Evolutionary conservation across 805 yeast species (phyloP), one percentile per base, ranked within the genome.

Genomic region (Yarrowia sp.): DNA sequence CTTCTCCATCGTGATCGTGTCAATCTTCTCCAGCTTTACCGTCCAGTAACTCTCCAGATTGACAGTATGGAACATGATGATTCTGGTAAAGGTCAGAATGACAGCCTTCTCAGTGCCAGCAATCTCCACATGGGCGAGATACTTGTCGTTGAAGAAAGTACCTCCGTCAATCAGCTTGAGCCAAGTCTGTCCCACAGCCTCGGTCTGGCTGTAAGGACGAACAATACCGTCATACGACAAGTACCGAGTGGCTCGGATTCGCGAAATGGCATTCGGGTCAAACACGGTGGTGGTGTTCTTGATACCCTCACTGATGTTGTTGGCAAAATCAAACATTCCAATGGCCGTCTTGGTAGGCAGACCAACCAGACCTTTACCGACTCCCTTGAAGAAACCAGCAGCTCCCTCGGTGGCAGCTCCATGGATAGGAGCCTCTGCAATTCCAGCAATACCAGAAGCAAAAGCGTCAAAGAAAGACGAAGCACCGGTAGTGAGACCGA

Each of bases 341-440:
- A 93, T 92, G 0, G 97, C 97, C 0, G 98, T 90, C 78, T 95
- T 95, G 0, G 99, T 92, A 0, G 99, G 99, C 32, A 96, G 77
- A 0, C 99, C 99, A 65, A 95, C 84, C n/a, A 96, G 72, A 12
- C 99, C 99, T 71, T 87, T 89, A 4, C 99, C 99, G 3, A 95
- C 72, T 1, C 99, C 99, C 72, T 87, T 90, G 77, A 95, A 85
- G 74, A 95, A 93, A 0, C 99, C 99, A 3, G 86, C 79, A 0
- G 98, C 85, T 5, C 99, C 99, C 40, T 87, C 96, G 63, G 83
- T 80, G n/a, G 82, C 80, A 0, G 96, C 96, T 8, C 98, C 99
- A 70, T 88, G 88, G 66, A 90, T 82, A 2, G 99, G 99, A 8
- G 93, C 95, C 32, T 85, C 78, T 0, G 98, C 99, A 40, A 95